Base-by-base conservation (phyloP, 177 flowering plant genomes). In the Vitis hybrid region DNA sequence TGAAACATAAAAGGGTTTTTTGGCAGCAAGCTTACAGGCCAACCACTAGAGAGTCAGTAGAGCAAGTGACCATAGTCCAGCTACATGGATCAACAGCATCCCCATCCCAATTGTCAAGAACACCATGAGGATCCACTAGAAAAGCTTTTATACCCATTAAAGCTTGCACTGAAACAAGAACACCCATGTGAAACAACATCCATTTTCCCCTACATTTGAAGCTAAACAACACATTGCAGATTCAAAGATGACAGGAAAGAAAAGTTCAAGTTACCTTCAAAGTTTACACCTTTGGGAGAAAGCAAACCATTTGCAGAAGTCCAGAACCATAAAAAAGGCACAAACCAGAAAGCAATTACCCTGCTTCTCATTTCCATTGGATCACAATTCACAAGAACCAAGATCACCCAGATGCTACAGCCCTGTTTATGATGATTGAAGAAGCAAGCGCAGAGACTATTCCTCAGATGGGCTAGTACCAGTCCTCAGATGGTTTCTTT, bases 31-130 rank as follows among this genome's bases (percentile, higher is more conserved):
- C 85, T 78, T 76, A 86, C 87, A 86, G 67, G 77, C 83, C 81
- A 72, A 86, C 76, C 39, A 86, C 89, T 1, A 86, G 70, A 67
- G 70, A 76, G 15, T 83, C 84, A 29, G 86, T n/a, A 51, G 89
- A 86, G 62, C 89, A 86, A 56, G 87, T 84, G 69, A 86, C 89
- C 89, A 86, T 85, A 18, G 90, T 67, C 92, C 92, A 90, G 71
- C 90, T 86, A 76, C 94, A 89, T 33, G 94, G 94, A 80, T 89
- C 94, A 74, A 86, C 94, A 74, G 94, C 74, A 70, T 79, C 78
- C 1, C 59, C 79, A 77, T 89, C 94, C 94, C 94, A 89, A 66
- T 82, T 83, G 11, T 80, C 86, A 65, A 89, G 88, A 64, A 88
- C 87, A 67, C 84, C 84, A 78, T 82, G 89, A 76, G 92, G 94